A percentile compares a stretch with the other conserved stretches of the same genome.
Evolutionary conservation across 441 rosid genomes (phyloP).

Genomic region (Melastoma candidum): DNA sequence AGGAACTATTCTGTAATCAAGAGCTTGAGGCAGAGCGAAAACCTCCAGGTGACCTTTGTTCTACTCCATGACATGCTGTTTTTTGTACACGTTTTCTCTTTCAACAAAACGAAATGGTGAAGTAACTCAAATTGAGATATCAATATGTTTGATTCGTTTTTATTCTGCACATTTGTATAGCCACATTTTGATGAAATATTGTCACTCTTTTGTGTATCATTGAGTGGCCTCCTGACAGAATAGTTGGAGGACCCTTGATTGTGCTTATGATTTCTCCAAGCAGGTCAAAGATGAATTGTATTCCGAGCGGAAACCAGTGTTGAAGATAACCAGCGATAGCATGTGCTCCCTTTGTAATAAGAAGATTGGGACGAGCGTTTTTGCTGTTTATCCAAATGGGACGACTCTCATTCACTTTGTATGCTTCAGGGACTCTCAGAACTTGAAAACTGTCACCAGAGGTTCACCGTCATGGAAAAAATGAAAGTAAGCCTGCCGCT

Average conservation of each 20-base stretch:
- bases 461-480: constrained; percentile 11
- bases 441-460: constrained; percentile 77
- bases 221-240: too few species aligned
- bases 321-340: constrained; percentile 70
- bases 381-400: constrained; percentile 90
- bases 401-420: constrained; percentile 88
- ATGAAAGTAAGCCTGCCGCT: too few species aligned
- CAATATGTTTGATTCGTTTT: too few species aligned
- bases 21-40: constrained; percentile 90
- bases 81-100: not conserved
- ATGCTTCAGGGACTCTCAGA: constrained; percentile 88
- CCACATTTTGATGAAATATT: too few species aligned
- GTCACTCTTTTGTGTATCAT: too few species aligned
- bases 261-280: constrained; percentile 5
- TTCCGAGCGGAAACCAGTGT: constrained; percentile 67
- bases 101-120: not conserved
- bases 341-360: constrained; percentile 89
- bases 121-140: too few species aligned
- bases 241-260: too few species aligned
- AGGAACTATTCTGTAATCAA: constrained; percentile 83
- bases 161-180: too few species aligned
- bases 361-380: constrained; percentile 87
- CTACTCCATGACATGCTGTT: not conserved
- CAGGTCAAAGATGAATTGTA: constrained; percentile 94
- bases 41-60: constrained; percentile 55